Evolutionary conservation across 192 early-diverging fungal species (phyloP), one percentile per base, ranked within the genome.

Genomic region (Rhizoclosmatium globosum): DNA sequence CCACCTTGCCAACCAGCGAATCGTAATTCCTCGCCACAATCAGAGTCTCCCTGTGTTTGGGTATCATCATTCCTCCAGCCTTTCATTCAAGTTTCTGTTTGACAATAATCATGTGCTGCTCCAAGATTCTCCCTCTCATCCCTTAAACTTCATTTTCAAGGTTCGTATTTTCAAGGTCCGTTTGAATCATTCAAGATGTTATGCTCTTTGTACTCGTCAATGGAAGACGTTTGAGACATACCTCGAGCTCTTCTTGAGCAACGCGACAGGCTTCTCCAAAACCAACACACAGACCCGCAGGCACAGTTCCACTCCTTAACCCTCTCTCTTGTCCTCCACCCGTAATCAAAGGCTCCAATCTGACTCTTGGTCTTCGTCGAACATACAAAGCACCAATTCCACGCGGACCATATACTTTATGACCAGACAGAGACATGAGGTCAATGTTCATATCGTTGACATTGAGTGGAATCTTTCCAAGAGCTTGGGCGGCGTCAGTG

Each of bases 361-460:
- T 90, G 42, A 99, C 97, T 67, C 97, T 90, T 38, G 97, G 97
- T 61, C 96, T 87, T 58, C 97, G 89, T 56, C 97, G 92, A 42
- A 97, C 95, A 76, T 96, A 99, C 7, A 97, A 81, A 1, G 95
- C 96, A 42, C 97, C 97, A 56, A 99, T 90, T 21, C 97, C 97
- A 82, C 97, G 97, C 66, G 97, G 97, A n/a, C 96, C 97, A 76
- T 99, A 99, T 53, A 99, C 81, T 86, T 99, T 99, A 87, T 99
- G 97, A 9, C 97, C 97, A 43, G 94, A 95, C 59, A 99, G 95
- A 77, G 94, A 95, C 92, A 99, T 92, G 56, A 99, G 86, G 79
- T 99, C 97, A 71, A 97, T 90, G 83, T 97, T 95, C 93, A 95
- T 94, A 43, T 85, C 90, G 68, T 94, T 94, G 15, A 99, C 96